Conservation (phyloP, 2,329 filamentous ascomycete genomes). For the Blumeria hordei region DNA sequence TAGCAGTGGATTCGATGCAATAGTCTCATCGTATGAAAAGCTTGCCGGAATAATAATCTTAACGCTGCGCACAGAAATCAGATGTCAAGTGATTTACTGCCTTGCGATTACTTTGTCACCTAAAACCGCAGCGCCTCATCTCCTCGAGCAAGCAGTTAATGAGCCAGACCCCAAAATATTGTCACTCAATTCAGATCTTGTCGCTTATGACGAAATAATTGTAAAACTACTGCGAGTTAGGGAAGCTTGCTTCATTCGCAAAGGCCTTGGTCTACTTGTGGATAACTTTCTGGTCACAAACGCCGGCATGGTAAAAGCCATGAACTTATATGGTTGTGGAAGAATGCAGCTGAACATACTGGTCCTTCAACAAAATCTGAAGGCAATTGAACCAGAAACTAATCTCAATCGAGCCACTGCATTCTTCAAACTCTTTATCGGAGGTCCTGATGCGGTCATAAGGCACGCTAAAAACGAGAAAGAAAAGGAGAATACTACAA, state of each 20-base stretch:
- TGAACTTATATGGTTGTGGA: slow-evolving; percentile 67
- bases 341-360: slow-evolving; percentile 84
- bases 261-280: slow-evolving; percentile 52
- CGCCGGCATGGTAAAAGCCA: slow-evolving; percentile 44
- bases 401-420: slow-evolving; percentile 35
- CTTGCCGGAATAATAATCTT: slow-evolving; percentile 58
- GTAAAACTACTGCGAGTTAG: slow-evolving; percentile 44
- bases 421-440: slow-evolving; percentile 45
- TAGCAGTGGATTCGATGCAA: slow-evolving; percentile 56
- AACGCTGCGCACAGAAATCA: slow-evolving; percentile 71
- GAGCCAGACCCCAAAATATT: slow-evolving; percentile 62
- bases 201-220: slow-evolving; percentile 69
- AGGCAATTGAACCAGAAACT: slow-evolving; percentile 60
- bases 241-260: slow-evolving; percentile 54
- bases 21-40: slow-evolving; percentile 59
- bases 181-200: slow-evolving; percentile 59
- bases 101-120: slow-evolving; percentile 39
- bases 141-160: slow-evolving; percentile 45
- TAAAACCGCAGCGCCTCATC: slow-evolving; percentile 30
- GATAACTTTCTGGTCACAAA: slow-evolving; percentile 57
- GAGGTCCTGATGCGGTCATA: slow-evolving; percentile 40
- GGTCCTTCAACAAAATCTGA: slow-evolving; percentile 87
- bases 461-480: slow-evolving; percentile 28
- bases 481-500: slow-evolving; percentile 9
- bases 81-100: slow-evolving; percentile 65